Evolutionary conservation across 371 early-diverging fungal species (phyloP).

Genomic region (Mortierella sp.): DNA sequence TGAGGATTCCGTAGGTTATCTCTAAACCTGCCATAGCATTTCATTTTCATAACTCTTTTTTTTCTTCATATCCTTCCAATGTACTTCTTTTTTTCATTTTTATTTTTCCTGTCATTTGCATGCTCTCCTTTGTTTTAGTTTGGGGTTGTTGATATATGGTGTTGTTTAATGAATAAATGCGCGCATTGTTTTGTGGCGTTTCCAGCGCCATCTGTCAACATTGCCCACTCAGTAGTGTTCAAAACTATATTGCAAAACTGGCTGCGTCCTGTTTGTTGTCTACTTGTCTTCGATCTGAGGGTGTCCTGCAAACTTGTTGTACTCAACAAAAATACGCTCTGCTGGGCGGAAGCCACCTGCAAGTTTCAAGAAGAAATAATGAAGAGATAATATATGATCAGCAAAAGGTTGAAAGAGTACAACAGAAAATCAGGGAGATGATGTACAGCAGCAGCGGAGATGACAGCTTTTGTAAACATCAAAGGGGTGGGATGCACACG

Average conservation of each 20-base stretch:
- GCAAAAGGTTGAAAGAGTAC: background rate
- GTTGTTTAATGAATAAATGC: background rate
- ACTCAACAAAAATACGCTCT: conserved; percentile 53
- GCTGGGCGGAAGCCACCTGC: conserved; percentile 50
- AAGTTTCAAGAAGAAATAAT: background rate
- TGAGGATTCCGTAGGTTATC: conserved; percentile 6
- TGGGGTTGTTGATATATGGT: background rate
- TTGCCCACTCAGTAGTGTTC: background rate
- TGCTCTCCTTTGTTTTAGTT: background rate
- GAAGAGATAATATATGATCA: background rate
- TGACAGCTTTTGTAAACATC: background rate
- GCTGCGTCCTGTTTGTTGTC: background rate
- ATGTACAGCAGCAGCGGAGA: background rate
- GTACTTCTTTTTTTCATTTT: background rate
- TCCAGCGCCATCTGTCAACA: background rate
- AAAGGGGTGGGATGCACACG: background rate
- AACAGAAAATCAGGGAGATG: background rate
- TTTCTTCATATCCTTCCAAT: background rate
- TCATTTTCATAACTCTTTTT: background rate
- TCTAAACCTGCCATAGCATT: background rate
- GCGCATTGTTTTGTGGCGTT: background rate
- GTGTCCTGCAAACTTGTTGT: conserved; percentile 55
- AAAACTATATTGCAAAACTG: background rate
- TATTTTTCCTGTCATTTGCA: background rate
- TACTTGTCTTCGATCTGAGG: conserved; percentile 45